Evolutionary conservation across 805 yeast species (phyloP).

Genomic region (Hanseniaspora mollemarum): DNA sequence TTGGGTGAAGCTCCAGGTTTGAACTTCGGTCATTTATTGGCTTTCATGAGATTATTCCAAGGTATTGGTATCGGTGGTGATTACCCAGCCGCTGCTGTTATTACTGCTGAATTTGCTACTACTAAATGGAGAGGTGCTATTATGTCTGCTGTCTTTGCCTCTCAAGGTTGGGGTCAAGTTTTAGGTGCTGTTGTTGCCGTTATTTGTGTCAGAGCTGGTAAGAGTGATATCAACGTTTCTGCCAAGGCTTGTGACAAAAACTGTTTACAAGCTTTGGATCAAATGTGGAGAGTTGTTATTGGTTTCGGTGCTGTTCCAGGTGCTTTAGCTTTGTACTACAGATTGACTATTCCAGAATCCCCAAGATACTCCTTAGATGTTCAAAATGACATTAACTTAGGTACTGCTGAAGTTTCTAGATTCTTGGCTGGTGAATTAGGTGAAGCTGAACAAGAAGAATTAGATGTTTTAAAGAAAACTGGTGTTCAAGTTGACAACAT

Average conservation of each 20-base stretch:
- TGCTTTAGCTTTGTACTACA: conserved; percentile 67
- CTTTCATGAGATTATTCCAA: conserved; percentile 72
- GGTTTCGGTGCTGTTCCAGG: conserved; percentile 92
- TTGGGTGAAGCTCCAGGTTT: conserved; percentile 63
- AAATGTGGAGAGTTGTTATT: conserved; percentile 85
- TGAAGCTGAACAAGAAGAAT: conserved; percentile 39
- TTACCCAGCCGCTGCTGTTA: conserved; percentile 86
- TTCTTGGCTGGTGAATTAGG: conserved; percentile 42
- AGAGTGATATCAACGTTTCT: conserved; percentile 45
- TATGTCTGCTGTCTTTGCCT: conserved; percentile 92
- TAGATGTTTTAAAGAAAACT: conserved; percentile 36
- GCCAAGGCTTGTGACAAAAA: conserved; percentile 48
- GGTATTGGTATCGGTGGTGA: conserved; percentile 98
- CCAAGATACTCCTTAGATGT: conserved; percentile 85
- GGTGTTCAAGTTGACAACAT: conserved; percentile 40
- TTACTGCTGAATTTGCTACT: conserved; percentile 83
- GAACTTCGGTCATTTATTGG: conserved; percentile 59
- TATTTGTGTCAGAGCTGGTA: conserved; percentile 66
- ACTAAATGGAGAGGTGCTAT: conserved; percentile 97
- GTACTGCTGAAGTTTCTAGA: conserved; percentile 45
- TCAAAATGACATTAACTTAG: conserved; percentile 44
- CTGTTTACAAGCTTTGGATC: conserved; percentile 74
- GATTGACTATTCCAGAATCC: conserved; percentile 89
- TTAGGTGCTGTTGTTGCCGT: conserved; percentile 76
- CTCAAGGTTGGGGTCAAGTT: conserved; percentile 95